Base-by-base conservation (phyloP, 1,284 basidiomycete species). In the Trichosporon inkin region DNA sequence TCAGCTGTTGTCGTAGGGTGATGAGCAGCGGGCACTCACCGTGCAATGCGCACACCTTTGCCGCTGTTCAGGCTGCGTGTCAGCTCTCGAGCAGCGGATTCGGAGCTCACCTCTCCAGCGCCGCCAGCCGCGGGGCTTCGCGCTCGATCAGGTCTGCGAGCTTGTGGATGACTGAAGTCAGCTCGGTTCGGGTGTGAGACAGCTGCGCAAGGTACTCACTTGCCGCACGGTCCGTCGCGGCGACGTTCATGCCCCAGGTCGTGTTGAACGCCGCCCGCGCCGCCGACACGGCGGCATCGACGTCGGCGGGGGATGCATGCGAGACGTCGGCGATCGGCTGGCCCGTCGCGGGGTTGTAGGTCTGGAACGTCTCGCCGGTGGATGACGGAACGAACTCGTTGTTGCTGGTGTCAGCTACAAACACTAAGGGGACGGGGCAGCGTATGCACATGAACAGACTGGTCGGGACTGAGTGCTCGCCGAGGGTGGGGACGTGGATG, bases 121-220 rank as follows among this genome's bases (percentile, higher is more conserved):
- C 88, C 6, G 86, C 88, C n/a, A 91, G 83, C 63, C 84, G 44
- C 17, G 58, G 55, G 22, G 84, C 81, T 75, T 95, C 86, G 64
- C 86, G 83, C 78, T 97, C 93, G 65, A 97, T 89, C 64, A 94
- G 82, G 73, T 94, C 91, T 40, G 93, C 94, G 53, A 96, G 85
- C 73, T 88, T 89, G 80, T 88, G 84, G 47, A 95, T 79, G 53
- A 94, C 79, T 65, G 52, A 17, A 6, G 47, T 49, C 20, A 36
- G 35, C 14, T 38, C 10, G 1, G n/a, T 17, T 1, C 16, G 4
- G 7, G 17, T 16, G 22, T 2, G 4, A 2, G 62, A 66, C 57
- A 56, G 68, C 67, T 28, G 60, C 83, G 6, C 8, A 22, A 24
- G 20, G 7, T 28, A 47, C 69, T 63, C 58, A 32, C 67, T 34